These are phyloP conservation scores for Hyaloscypha bicolor DNA, from an alignment of 495 filamentous ascomycete genomes.

Conservation along the genomic window DNA sequence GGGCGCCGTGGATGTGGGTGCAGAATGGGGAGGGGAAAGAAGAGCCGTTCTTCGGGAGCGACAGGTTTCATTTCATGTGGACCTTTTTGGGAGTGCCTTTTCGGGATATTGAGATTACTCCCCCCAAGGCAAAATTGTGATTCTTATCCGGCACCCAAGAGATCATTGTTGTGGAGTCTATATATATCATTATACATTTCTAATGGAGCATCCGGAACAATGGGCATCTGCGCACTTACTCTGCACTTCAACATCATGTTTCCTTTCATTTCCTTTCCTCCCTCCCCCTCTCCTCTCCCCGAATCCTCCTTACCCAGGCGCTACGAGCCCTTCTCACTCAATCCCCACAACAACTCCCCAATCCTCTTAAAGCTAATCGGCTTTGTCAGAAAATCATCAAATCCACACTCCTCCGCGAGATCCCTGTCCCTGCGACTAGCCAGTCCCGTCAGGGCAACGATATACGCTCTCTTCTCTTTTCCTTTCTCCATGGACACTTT, in stretches of 20 bases:
- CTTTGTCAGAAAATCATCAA: slow-evolving; percentile 74
- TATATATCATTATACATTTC: too few relatives aligned
- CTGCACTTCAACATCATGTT: too few relatives aligned
- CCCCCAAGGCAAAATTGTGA: too few relatives aligned
- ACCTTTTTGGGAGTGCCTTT: too few relatives aligned
- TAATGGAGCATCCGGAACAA: too few relatives aligned
- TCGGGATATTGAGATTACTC: too few relatives aligned
- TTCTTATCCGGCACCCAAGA: too few relatives aligned
- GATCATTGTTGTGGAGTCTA: too few relatives aligned
- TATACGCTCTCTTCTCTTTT: slow-evolving; percentile 12
- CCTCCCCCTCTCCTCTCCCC: not conserved
- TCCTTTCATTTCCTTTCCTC: not conserved
- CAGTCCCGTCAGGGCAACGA: slow-evolving; percentile 72
- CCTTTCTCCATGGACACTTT: not conserved
- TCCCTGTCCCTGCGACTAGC: slow-evolving; percentile 62
- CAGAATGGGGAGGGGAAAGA: too few relatives aligned
- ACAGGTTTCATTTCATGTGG: too few relatives aligned
- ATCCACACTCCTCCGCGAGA: slow-evolving; percentile 66
- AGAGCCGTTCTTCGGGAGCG: too few relatives aligned
- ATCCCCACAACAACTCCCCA: slow-evolving; percentile 17
- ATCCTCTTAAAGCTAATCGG: slow-evolving; percentile 47
- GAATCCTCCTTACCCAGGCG: not conserved
- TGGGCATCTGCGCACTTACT: not conserved
- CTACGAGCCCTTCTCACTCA: slow-evolving; percentile 12
- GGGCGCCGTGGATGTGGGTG: too few relatives aligned